Conservation (phyloP, 176 grass and related monocot genomes). For the Rhynchospora tenuis region DNA sequence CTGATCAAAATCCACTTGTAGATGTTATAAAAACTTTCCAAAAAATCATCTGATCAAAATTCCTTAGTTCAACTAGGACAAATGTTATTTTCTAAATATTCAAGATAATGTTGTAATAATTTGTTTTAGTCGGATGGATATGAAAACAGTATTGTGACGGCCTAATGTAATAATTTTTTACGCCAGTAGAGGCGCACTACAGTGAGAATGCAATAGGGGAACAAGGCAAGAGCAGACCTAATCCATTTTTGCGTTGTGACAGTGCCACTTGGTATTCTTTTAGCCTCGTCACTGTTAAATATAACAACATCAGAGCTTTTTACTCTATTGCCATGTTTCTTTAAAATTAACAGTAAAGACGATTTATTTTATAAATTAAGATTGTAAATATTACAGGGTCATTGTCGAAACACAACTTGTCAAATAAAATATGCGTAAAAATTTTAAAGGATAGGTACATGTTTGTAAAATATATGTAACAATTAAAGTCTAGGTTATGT, state of each 20-base stretch:
- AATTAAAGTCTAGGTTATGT: too few relatives aligned
- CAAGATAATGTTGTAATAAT: background rate
- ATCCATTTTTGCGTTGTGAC: background rate
- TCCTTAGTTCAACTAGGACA: too few relatives aligned
- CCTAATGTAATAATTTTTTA: background rate
- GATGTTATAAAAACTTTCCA: too few relatives aligned
- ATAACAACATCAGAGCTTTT: background rate
- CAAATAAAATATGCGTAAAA: too few relatives aligned
- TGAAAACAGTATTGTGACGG: background rate
- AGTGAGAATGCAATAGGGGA: background rate
- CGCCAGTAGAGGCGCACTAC: background rate
- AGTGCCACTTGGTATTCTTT: background rate
- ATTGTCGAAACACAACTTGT: too few relatives aligned
- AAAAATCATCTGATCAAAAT: too few relatives aligned
- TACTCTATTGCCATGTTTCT: background rate
- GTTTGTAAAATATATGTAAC: too few relatives aligned
- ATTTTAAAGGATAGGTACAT: too few relatives aligned
- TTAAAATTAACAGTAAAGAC: background rate
- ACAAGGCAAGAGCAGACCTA: background rate
- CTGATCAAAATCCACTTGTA: too few relatives aligned
- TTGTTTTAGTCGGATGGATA: background rate
- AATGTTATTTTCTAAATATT: too few relatives aligned
- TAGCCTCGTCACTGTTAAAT: background rate
- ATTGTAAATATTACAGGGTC: too few relatives aligned
- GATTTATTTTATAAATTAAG: too few relatives aligned